These are phyloP conservation scores for Bipolaris oryzae DNA, from an alignment of 2,329 filamentous ascomycete genomes.

Conservation along the genomic window DNA sequence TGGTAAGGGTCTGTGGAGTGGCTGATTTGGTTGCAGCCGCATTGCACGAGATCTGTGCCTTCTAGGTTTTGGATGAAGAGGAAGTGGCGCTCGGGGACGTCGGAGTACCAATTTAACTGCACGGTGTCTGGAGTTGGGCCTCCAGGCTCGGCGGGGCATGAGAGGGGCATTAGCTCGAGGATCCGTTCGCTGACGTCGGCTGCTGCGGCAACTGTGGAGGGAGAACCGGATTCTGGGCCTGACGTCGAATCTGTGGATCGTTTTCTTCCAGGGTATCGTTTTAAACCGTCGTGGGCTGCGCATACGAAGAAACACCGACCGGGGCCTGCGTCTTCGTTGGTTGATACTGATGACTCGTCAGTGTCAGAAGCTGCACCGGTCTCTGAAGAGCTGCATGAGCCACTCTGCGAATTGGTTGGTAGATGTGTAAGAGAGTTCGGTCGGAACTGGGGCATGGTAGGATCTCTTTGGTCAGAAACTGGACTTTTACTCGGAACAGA, in stretches of 20 bases:
- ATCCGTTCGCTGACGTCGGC: neutral
- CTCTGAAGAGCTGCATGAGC: slow-evolving; percentile 2
- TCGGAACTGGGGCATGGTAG: slow-evolving; percentile 71
- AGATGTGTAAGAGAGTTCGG: slow-evolving; percentile 56
- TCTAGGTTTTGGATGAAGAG: slow-evolving; percentile 14
- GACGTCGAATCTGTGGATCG: neutral
- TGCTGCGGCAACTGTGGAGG: neutral
- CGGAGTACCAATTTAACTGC: slow-evolving; percentile 17
- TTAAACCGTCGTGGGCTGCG: slow-evolving; percentile 1
- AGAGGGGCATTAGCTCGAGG: neutral
- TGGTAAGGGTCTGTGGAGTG: slow-evolving; percentile 22
- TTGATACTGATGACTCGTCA: slow-evolving; percentile 6
- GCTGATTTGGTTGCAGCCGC: neutral
- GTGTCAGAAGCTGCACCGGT: slow-evolving; percentile 6
- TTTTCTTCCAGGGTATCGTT: slow-evolving; percentile 3
- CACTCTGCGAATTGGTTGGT: neutral
- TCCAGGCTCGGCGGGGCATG: neutral
- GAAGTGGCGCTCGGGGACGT: slow-evolving; percentile 24
- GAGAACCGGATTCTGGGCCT: neutral
- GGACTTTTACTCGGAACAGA: neutral
- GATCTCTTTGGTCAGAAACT: slow-evolving; percentile 53
- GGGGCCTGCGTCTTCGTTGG: neutral
- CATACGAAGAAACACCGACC: slow-evolving; percentile 5
- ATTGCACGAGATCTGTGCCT: slow-evolving; percentile 1
- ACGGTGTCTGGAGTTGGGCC: neutral